phyloP scores from a whole-genome alignment of 2,329 filamentous ascomycete genomes.

The Truncatella angustata region DNA sequence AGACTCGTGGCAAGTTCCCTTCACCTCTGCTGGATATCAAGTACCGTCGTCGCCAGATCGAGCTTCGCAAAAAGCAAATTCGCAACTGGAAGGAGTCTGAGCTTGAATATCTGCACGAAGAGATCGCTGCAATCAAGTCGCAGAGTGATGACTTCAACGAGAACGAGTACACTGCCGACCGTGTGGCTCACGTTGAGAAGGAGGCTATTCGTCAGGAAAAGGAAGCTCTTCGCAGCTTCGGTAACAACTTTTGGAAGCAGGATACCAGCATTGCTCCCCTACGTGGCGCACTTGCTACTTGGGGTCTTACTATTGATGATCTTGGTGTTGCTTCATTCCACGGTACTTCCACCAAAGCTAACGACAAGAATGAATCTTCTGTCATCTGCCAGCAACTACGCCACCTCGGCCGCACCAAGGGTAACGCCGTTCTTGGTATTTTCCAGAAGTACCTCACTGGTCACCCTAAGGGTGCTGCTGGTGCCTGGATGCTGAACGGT shows the following conservation, averaged over 20 bases:
- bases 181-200: conserved; percentile 80
- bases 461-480: conserved; percentile 97
- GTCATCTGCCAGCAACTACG: conserved; percentile 95
- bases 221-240: conserved; percentile 86
- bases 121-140: conserved; percentile 86
- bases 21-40: conserved; percentile 96
- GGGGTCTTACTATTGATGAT: conserved; percentile 97
- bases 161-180: conserved; percentile 81
- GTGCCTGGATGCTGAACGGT: conserved; percentile 99
- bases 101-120: conserved; percentile 87
- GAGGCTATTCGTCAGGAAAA: conserved; percentile 89
- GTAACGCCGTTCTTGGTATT: conserved; percentile 92
- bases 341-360: conserved; percentile 96
- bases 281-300: conserved; percentile 92
- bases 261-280: conserved; percentile 92
- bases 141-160: conserved; percentile 75
- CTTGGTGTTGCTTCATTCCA: conserved; percentile 96
- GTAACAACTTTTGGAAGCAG: conserved; percentile 99
- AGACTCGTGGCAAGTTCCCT: conserved; percentile 87
- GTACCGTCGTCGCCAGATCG: conserved; percentile 92
- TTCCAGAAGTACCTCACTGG: conserved; percentile 99
- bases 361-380: conserved; percentile 99
- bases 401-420: conserved; percentile 93
- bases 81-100: conserved; percentile 96
- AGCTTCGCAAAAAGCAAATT: conserved; percentile 90